These are phyloP conservation scores for Colletotrichum sp. DNA, from an alignment of 2,329 filamentous ascomycete genomes.

Conservation along the genomic window DNA sequence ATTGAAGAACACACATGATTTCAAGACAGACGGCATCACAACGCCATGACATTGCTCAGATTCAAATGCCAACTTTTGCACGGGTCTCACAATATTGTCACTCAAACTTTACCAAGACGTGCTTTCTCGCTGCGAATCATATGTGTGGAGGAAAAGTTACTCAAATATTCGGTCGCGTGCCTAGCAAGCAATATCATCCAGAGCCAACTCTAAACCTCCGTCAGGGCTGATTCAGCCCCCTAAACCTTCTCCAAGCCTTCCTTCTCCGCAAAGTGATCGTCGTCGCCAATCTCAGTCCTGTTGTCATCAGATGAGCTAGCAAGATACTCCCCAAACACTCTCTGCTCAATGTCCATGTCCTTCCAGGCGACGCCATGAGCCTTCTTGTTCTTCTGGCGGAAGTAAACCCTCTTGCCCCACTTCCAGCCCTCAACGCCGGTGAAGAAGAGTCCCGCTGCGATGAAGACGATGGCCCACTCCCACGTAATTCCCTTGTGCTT, in stretches of 20 bases:
- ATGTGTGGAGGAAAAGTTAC: too few relatives aligned
- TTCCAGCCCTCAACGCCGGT: slow-evolving; percentile 55
- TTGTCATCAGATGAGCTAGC: background rate
- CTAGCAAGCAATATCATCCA: too few relatives aligned
- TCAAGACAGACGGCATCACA: too few relatives aligned
- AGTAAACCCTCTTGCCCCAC: slow-evolving; percentile 44
- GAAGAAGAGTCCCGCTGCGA: slow-evolving; percentile 51
- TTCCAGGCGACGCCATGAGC: slow-evolving; percentile 1
- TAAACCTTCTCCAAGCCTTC: background rate
- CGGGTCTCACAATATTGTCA: too few relatives aligned
- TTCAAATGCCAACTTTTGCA: too few relatives aligned
- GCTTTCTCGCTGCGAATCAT: too few relatives aligned
- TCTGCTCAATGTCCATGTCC: slow-evolving; percentile 12
- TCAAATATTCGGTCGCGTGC: too few relatives aligned
- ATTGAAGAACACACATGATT: too few relatives aligned
- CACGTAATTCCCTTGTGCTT: slow-evolving; percentile 43
- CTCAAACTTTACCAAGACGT: too few relatives aligned
- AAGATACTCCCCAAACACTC: slow-evolving; percentile 5
- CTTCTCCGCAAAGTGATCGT: background rate
- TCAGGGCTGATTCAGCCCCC: background rate
- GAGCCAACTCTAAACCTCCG: background rate
- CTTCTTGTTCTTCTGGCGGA: slow-evolving; percentile 5
- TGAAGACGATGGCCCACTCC: slow-evolving; percentile 56
- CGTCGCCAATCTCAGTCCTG: background rate
- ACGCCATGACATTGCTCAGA: too few relatives aligned